These are phyloP conservation scores for Persicaria maculosa DNA, from an alignment of 148 eudicot genomes.

Conservation along the genomic window DNA sequence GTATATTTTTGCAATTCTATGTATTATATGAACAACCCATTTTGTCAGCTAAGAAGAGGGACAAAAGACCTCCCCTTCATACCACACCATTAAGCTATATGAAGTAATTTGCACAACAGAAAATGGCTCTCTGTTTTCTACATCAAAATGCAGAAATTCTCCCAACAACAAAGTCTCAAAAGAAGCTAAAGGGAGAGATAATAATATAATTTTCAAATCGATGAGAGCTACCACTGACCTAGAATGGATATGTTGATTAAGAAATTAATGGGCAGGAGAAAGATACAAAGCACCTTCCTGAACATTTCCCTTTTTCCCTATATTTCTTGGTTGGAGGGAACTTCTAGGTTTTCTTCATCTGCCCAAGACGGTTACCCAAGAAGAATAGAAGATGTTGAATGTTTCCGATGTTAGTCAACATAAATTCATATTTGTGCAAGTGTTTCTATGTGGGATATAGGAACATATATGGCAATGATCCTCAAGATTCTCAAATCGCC, in stretches of 20 bases:
- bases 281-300: neutral
- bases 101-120: conserved; percentile 2
- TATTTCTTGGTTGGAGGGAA: neutral
- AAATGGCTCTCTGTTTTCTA: conserved; percentile 1
- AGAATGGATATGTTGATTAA: neutral
- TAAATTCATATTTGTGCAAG: neutral
- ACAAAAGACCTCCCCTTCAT: neutral
- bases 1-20: conserved; percentile 6
- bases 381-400: neutral
- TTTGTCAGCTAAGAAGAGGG: neutral
- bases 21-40: conserved; percentile 7
- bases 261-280: conserved; percentile 2
- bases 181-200: neutral
- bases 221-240: conserved; percentile 9
- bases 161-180: neutral
- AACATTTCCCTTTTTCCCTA: neutral
- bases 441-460: neutral
- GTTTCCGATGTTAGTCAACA: neutral
- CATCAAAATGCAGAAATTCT: neutral
- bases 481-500: neutral
- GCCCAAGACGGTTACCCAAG: neutral
- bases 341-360: neutral
- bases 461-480: neutral
- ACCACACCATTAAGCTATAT: conserved; percentile 2
- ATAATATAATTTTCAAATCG: conserved; percentile 2